Evolutionary conservation across 495 filamentous ascomycete species (phyloP).

Genomic region (Collariella sp.): DNA sequence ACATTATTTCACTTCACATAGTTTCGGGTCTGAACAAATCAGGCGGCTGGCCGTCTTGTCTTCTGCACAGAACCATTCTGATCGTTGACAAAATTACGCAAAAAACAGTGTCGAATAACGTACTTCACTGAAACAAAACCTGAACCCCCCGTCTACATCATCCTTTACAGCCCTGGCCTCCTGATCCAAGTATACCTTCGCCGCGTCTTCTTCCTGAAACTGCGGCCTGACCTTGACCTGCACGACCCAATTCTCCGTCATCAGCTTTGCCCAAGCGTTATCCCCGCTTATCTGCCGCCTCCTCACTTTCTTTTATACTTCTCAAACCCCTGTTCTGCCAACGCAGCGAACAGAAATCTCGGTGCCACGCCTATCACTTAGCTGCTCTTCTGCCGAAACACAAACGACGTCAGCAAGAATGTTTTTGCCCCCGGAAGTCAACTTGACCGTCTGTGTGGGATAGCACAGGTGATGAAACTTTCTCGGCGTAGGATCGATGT

Average conservation of each 20-base stretch:
- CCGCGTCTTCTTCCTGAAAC: neutral
- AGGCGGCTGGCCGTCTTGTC: too few relatives aligned
- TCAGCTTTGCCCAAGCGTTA: neutral
- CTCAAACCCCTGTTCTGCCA: constrained; percentile 47
- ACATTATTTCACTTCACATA: too few relatives aligned
- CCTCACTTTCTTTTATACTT: neutral
- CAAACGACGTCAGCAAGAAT: constrained; percentile 89
- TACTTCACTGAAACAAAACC: too few relatives aligned
- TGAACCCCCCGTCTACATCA: neutral
- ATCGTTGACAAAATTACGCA: too few relatives aligned
- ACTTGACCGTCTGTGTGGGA: constrained; percentile 57
- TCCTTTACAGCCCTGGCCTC: neutral
- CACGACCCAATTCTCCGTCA: neutral
- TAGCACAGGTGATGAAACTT: constrained; percentile 89
- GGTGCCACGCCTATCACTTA: constrained; percentile 88
- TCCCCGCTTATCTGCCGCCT: neutral
- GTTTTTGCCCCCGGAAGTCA: constrained; percentile 91
- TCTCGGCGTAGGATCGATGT: constrained; percentile 83
- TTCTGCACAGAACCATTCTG: too few relatives aligned
- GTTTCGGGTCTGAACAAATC: too few relatives aligned
- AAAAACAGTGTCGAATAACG: too few relatives aligned
- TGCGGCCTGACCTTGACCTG: neutral
- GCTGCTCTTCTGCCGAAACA: constrained; percentile 93
- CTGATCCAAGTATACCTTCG: neutral
- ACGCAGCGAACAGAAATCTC: constrained; percentile 76